Evolutionary conservation across 1,284 basidiomycete genomes (phyloP).

Genomic region (Paramarasmius palmivorus): DNA sequence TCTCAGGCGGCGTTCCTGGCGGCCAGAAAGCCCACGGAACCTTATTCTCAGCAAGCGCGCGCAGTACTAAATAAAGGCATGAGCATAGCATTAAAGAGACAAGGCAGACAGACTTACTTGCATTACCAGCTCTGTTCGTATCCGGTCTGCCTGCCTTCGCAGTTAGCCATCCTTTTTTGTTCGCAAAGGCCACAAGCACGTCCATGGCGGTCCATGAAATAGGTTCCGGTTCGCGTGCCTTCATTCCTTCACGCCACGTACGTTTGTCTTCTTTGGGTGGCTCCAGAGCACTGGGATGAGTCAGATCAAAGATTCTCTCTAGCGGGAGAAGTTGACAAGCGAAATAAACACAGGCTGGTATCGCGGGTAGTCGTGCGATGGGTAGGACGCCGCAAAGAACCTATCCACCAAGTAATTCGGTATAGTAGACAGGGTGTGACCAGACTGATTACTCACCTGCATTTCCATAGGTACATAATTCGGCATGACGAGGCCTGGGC

Average conservation of each 20-base stretch:
- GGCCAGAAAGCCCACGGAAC: conserved; percentile 88
- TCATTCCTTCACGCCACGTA: conserved; percentile 63
- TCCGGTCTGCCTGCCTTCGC: conserved; percentile 89
- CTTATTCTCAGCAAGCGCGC: conserved; percentile 75
- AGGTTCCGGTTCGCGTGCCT: conserved; percentile 25
- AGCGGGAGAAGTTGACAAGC: conserved; percentile 74
- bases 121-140: conserved; percentile 85
- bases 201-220: conserved; percentile 77
- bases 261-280: conserved; percentile 58
- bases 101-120: conserved; percentile 55
- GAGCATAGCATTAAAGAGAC: conserved; percentile 15
- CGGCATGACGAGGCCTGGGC: conserved; percentile 85
- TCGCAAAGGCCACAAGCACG: conserved; percentile 77
- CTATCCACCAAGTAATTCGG: conserved; percentile 31
- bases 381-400: conserved; percentile 83
- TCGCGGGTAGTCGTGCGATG: conserved; percentile 82
- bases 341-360: conserved; percentile 38
- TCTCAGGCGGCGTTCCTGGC: conserved; percentile 40
- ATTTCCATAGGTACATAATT: conserved; percentile 78
- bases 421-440: not conserved
- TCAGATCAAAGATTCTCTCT: conserved; percentile 68
- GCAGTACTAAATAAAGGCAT: conserved; percentile 56
- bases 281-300: conserved; percentile 44
- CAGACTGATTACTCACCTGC: conserved; percentile 51
- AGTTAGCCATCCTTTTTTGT: conserved; percentile 80